These are phyloP conservation scores for Cadophora luteo-olivacea DNA, from an alignment of 2,329 filamentous ascomycete genomes.

Conservation along the genomic window DNA sequence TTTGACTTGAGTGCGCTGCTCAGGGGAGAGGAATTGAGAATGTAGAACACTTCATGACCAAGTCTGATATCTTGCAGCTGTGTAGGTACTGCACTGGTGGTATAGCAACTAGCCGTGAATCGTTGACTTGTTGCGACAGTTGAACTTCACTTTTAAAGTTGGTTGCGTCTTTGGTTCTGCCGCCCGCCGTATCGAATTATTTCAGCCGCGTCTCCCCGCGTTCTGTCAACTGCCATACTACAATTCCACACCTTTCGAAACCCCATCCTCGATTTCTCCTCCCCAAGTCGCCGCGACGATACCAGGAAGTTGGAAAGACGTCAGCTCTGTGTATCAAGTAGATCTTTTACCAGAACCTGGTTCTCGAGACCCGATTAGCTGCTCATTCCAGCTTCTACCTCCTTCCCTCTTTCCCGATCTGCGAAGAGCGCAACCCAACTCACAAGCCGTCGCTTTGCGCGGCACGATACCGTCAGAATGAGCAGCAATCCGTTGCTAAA, in stretches of 20 bases:
- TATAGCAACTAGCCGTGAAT: background rate
- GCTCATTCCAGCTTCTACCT: background rate
- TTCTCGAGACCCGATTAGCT: background rate
- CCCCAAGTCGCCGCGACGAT: background rate
- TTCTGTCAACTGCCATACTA: background rate
- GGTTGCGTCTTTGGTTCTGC: conserved; percentile 18
- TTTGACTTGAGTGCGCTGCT: conserved; percentile 28
- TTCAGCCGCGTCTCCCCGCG: conserved; percentile 22
- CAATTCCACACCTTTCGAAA: conserved; percentile 6
- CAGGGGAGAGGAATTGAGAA: conserved; percentile 32
- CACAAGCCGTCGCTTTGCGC: background rate
- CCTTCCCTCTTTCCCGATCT: background rate
- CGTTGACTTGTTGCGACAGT: background rate
- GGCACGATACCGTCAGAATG: conserved; percentile 33
- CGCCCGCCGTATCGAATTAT: conserved; percentile 28
- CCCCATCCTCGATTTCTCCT: background rate
- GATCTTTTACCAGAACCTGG: background rate
- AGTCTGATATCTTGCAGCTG: conserved; percentile 21
- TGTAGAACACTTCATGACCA: conserved; percentile 37
- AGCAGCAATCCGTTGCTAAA: conserved; percentile 32
- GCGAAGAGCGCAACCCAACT: background rate
- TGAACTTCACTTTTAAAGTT: conserved; percentile 1
- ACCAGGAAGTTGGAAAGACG: background rate
- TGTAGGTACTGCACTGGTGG: background rate
- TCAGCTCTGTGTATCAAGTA: background rate